Evolutionary conservation across 768 basidiomycete species (phyloP).

Genomic region (Pisolithus microcarpus): DNA sequence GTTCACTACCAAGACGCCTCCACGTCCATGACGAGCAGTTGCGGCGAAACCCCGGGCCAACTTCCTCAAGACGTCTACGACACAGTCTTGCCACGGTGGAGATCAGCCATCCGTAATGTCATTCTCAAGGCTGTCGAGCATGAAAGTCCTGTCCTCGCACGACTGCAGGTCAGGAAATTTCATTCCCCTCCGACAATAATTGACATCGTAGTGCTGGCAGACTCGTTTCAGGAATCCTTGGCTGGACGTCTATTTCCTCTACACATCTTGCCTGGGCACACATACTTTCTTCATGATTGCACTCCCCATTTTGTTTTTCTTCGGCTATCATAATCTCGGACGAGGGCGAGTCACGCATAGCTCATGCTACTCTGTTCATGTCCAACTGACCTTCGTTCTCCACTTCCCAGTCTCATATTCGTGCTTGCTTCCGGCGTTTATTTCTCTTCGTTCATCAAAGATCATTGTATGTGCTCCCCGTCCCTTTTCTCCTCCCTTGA

Average conservation of each 20-base stretch:
- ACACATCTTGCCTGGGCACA: constrained; percentile 72
- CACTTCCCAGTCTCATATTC: constrained; percentile 48
- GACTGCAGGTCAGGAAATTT: constrained; percentile 54
- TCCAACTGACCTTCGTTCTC: neutral
- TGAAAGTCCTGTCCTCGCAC: constrained; percentile 57
- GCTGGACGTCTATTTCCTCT: constrained; percentile 78
- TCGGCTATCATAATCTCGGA: constrained; percentile 67
- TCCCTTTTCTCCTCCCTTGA: constrained; percentile 86
- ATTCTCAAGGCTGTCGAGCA: constrained; percentile 47
- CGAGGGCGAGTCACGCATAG: constrained; percentile 52
- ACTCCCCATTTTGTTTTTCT: constrained; percentile 83
- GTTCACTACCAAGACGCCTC: too few relatives aligned
- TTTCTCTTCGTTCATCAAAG: constrained; percentile 80
- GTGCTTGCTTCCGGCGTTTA: constrained; percentile 79
- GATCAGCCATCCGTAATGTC: constrained; percentile 48
- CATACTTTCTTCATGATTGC: constrained; percentile 93
- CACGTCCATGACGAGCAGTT: neutral
- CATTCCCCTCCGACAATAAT: neutral
- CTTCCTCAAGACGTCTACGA: constrained; percentile 53
- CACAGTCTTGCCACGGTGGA: constrained; percentile 55
- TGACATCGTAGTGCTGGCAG: constrained; percentile 26
- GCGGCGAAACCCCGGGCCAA: constrained; percentile 7
- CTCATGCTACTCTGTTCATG: neutral
- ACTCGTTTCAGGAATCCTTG: constrained; percentile 51
- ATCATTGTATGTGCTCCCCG: constrained; percentile 85